These are phyloP conservation scores for Apiospora koreana DNA, from an alignment of 2,329 filamentous ascomycete species.

Conservation along the genomic window DNA sequence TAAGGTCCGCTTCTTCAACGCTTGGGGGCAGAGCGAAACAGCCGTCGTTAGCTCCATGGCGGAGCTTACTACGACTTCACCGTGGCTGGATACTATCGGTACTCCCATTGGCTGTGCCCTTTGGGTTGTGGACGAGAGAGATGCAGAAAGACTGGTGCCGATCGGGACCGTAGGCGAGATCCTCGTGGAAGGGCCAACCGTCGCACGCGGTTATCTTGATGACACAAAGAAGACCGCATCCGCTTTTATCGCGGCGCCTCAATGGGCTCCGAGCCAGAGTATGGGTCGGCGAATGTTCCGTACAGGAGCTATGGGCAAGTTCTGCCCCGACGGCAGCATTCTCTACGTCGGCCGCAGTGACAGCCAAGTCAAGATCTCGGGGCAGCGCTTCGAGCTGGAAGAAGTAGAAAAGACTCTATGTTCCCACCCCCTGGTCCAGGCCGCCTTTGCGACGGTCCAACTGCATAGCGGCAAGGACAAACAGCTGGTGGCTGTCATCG, in stretches of 20 bases:
- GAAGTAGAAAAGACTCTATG: background rate
- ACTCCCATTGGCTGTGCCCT: background rate
- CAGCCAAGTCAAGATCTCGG: background rate
- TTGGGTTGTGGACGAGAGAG: slow-evolving; percentile 14
- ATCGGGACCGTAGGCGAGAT: slow-evolving; percentile 22
- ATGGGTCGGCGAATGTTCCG: background rate
- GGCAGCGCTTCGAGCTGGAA: background rate
- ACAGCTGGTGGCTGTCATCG: background rate
- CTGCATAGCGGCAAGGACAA: background rate
- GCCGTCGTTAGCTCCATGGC: background rate
- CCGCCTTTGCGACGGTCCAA: background rate
- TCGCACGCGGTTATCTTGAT: slow-evolving; percentile 33
- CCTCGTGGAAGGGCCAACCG: slow-evolving; percentile 15
- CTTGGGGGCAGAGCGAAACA: background rate
- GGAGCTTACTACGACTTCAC: background rate
- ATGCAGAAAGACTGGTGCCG: slow-evolving; percentile 15
- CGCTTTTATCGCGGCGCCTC: slow-evolving; percentile 22
- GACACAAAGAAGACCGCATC: slow-evolving; percentile 19
- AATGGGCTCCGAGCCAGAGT: background rate
- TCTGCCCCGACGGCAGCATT: slow-evolving; percentile 3
- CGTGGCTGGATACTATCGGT: background rate
- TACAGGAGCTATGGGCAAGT: background rate
- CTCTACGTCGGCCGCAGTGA: background rate
- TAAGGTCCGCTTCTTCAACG: background rate
- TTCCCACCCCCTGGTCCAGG: background rate